Conservation (phyloP, 768 basidiomycete species). For the Tylopilus plumbeoviolaceoides region DNA sequence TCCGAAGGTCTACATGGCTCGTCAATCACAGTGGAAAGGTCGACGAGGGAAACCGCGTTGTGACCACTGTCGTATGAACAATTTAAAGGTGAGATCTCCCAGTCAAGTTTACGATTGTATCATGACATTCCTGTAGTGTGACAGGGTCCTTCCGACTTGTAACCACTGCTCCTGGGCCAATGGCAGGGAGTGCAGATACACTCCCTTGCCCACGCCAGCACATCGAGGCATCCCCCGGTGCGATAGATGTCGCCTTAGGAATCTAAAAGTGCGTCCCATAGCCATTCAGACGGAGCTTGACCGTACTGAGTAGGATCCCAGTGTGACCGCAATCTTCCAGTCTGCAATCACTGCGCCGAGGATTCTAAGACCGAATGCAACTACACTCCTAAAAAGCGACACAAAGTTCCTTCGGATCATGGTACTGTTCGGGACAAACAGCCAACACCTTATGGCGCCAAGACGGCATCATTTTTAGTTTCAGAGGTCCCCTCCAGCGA, state of each 20-base stretch:
- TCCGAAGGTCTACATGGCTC: constrained; percentile 62
- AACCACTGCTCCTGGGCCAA: constrained; percentile 68
- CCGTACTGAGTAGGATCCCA: constrained; percentile 22
- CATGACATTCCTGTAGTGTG: constrained; percentile 45
- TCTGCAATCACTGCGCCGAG: constrained; percentile 61
- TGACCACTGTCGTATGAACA: constrained; percentile 67
- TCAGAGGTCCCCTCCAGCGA: constrained; percentile 37
- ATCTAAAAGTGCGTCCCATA: constrained; percentile 52
- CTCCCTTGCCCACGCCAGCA: constrained; percentile 69
- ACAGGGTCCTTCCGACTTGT: constrained; percentile 65
- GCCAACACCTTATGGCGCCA: constrained; percentile 39
- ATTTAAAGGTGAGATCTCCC: constrained; percentile 55
- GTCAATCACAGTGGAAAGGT: constrained; percentile 72
- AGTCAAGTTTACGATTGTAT: constrained; percentile 1
- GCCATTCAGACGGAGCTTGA: not conserved
- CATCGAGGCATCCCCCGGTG: constrained; percentile 73
- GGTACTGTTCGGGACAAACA: constrained; percentile 34
- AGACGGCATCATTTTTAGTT: constrained; percentile 47
- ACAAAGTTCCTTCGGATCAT: constrained; percentile 48
- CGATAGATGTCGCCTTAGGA: constrained; percentile 63
- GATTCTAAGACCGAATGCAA: constrained; percentile 58
- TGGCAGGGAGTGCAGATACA: constrained; percentile 66
- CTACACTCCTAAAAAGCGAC: constrained; percentile 69
- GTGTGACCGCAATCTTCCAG: constrained; percentile 71
- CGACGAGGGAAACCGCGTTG: constrained; percentile 72